A percentile compares a stretch with the other conserved stretches of the same genome.
Conservation (phyloP, 371 early-diverging fungal species). For the Paraphysoderma sedebokerense region DNA sequence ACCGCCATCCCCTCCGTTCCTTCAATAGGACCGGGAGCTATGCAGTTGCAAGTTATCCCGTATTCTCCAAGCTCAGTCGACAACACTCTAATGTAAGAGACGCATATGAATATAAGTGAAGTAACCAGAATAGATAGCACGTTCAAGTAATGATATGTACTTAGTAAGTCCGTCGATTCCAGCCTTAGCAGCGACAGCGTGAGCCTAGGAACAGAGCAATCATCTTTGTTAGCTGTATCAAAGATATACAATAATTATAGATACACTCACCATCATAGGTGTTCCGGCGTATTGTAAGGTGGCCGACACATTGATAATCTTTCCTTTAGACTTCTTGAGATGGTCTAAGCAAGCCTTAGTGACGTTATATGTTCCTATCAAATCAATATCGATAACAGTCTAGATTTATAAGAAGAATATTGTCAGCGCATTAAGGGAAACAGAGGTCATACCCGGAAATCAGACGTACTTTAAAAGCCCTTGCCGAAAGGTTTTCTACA, state of each 20-base stretch:
- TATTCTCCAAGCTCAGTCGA: slow-evolving; percentile 38
- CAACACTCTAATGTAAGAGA: slow-evolving; percentile 8
- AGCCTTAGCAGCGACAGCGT: slow-evolving; percentile 33
- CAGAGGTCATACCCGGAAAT: too few relatives aligned
- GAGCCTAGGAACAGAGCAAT: slow-evolving; percentile 17
- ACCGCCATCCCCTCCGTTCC: slow-evolving; percentile 27
- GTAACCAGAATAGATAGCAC: background rate
- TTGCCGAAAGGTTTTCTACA: slow-evolving; percentile 41
- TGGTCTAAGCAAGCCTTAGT: slow-evolving; percentile 53
- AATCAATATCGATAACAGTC: slow-evolving; percentile 27
- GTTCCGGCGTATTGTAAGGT: slow-evolving; percentile 43
- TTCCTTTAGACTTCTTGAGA: slow-evolving; percentile 46
- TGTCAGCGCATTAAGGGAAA: background rate
- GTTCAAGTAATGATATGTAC: slow-evolving; percentile 3
- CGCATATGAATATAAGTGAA: background rate
- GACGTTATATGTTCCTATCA: slow-evolving; percentile 54
- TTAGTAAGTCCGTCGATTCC: slow-evolving; percentile 25
- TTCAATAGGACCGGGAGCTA: slow-evolving; percentile 40
- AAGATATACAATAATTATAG: slow-evolving; percentile 9
- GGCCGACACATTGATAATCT: slow-evolving; percentile 45
- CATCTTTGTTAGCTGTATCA: slow-evolving; percentile 8
- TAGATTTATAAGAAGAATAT: background rate
- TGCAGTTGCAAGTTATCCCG: slow-evolving; percentile 35
- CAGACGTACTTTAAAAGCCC: too few relatives aligned
- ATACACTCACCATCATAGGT: slow-evolving; percentile 19